Percentiles rank a stretch among this genome's conserved stretches.
Conservation (phyloP, 2,329 filamentous ascomycete genomes). For the Exserohilum rostratum region DNA sequence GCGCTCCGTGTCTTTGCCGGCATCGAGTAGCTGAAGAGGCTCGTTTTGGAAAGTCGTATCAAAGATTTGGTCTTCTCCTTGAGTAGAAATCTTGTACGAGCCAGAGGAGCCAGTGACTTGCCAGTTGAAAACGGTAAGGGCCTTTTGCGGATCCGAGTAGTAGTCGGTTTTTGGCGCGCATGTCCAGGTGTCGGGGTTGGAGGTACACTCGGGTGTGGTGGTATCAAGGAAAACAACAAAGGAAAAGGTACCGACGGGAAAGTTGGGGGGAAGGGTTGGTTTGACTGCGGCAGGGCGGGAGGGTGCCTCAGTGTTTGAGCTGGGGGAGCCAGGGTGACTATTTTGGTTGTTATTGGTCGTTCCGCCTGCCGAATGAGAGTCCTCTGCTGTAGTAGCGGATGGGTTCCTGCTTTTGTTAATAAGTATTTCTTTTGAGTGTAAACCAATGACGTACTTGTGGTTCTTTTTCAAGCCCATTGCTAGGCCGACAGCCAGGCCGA, state of each 20-base stretch:
- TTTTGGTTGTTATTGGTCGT: not conserved
- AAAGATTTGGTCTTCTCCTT: conserved; percentile 58
- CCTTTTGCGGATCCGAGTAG: conserved; percentile 48
- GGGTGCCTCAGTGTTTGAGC: conserved; percentile 14
- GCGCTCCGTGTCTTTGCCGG: conserved; percentile 58
- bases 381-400: not conserved
- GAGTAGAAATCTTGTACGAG: conserved; percentile 62
- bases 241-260: conserved; percentile 68
- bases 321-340: conserved; percentile 8
- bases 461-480: conserved; percentile 51
- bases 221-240: conserved; percentile 64
- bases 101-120: conserved; percentile 55
- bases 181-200: conserved; percentile 63
- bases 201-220: conserved; percentile 62
- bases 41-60: conserved; percentile 62
- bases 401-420: conserved; percentile 15
- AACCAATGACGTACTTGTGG: conserved; percentile 22
- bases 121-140: conserved; percentile 66
- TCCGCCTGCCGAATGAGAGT: not conserved
- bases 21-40: conserved; percentile 57
- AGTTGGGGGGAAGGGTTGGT: conserved; percentile 45
- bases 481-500: conserved; percentile 48
- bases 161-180: conserved; percentile 66
- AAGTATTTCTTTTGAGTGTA: not conserved
- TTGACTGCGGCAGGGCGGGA: conserved; percentile 25